Base-by-base conservation (phyloP, 1,284 basidiomycete species). In the Ustilago xerochloae region DNA sequence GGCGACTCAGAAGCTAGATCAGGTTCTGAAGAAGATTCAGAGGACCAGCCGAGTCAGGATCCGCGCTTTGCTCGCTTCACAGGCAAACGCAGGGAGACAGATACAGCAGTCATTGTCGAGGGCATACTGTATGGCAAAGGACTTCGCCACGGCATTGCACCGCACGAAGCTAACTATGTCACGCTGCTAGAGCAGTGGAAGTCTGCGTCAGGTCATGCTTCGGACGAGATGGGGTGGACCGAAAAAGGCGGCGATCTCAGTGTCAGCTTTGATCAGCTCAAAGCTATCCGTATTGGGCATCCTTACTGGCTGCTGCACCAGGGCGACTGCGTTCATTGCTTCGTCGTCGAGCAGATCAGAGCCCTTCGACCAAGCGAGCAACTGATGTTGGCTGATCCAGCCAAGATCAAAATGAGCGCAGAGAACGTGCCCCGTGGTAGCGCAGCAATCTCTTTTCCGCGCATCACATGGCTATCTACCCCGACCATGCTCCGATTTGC, bases 271-370 rank as follows among this genome's bases (percentile, higher is more conserved):
- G 63, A 69, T 18, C 47, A 69, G 39, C 51, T 74, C 24, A 38
- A 18, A 3, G 5, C 22, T 5, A 16, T 74, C 8, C 62, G 71
- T 6, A 43, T 64, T 4, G 71, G 71, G 10, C 62, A 69, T 47
- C 71, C 71, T 3, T 74, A 69, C 43, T 74, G 71, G 71, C 6
- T 74, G 43, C 59, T 74, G 6, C 71, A 74, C 28, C 71, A 74
- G 24, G 71, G 71, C 28, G 71, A 69, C 20, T 74, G 71, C 35
- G 52, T 61, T 1, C 71, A 74, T 16, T 58, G 58, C 46, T 66
- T 74, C 24, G 56, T 65, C n/a, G 30, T 74, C 35, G 71, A 74
- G 33, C 50, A 65, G 48, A 36, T 74, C 0, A 58, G 71, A 18
- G 62, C 58, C 5, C 33, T 74, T n/a, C 71, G 65, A 9, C 71